phyloP scores from a whole-genome alignment of 2,329 filamentous ascomycete species.

The Nemania diffusa region DNA sequence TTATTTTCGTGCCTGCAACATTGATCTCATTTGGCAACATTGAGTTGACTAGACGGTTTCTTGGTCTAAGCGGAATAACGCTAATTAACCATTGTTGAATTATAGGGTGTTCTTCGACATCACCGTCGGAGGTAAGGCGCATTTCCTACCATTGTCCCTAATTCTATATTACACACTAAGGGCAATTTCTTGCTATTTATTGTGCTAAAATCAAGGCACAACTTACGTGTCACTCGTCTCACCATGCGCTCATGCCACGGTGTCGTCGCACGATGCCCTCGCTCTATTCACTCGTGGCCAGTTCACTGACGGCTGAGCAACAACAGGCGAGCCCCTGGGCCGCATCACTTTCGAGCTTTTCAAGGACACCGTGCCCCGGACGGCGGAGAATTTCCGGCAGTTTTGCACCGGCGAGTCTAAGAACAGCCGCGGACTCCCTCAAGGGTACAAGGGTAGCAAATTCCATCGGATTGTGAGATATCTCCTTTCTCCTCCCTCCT shows the following conservation, averaged over 20 bases:
- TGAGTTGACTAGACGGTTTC: not conserved
- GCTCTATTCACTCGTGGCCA: not conserved
- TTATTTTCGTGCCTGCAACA: conserved; percentile 29
- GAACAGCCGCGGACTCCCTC: conserved; percentile 77
- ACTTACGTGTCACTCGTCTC: not conserved
- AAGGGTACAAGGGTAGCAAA: conserved; percentile 94
- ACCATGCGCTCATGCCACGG: not conserved
- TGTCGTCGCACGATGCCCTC: not conserved
- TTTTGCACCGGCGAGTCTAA: conserved; percentile 96
- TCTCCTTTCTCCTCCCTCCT: not conserved
- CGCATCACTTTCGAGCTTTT: conserved; percentile 93
- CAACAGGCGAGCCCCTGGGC: conserved; percentile 81
- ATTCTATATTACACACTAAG: not conserved
- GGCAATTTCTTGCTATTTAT: not conserved
- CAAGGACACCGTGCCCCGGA: conserved; percentile 83
- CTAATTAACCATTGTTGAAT: not conserved
- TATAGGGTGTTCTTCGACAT: conserved; percentile 78
- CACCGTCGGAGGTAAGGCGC: conserved; percentile 75
- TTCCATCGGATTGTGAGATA: conserved; percentile 88
- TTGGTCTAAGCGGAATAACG: not conserved
- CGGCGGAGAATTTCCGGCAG: conserved; percentile 95
- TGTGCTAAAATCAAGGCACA: not conserved
- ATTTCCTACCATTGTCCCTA: not conserved
- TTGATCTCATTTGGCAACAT: not conserved
- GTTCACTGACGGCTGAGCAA: conserved; percentile 23